A percentile compares a stretch with the other conserved stretches of the same genome.
phyloP scores from a whole-genome alignment of 2,329 filamentous ascomycete species.

The Trichoderma endophyticum region DNA sequence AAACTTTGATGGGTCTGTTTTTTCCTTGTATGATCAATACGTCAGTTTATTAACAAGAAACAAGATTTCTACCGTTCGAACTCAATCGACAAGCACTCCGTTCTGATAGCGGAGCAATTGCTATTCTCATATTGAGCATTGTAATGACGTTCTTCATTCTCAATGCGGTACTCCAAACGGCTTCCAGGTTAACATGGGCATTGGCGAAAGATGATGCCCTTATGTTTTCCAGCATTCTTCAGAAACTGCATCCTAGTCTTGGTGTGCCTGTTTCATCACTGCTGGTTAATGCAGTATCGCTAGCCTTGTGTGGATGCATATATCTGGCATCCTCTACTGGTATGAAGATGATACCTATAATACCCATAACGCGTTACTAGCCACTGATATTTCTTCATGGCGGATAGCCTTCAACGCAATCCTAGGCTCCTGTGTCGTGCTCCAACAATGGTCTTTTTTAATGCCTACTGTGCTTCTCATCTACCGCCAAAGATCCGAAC shows the following conservation, averaged over 20 bases:
- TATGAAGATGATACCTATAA: not conserved
- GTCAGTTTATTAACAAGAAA: not conserved
- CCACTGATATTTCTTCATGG: not conserved
- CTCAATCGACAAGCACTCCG: not conserved
- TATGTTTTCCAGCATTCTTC: conserved; percentile 4
- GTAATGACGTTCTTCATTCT: conserved; percentile 17
- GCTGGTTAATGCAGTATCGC: not conserved
- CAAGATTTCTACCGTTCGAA: not conserved
- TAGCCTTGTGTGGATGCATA: not conserved
- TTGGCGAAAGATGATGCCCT: conserved; percentile 22
- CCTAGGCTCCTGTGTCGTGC: not conserved
- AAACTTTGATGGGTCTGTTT: not conserved
- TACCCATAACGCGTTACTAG: not conserved
- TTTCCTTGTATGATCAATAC: not conserved
- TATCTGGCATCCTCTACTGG: not conserved
- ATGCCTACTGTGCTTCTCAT: not conserved
- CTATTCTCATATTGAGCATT: not conserved
- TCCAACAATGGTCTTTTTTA: not conserved
- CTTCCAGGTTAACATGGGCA: conserved; percentile 20
- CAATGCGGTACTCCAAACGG: conserved; percentile 20
- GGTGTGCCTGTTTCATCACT: not conserved
- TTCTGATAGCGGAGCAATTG: not conserved
- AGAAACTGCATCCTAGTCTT: not conserved
- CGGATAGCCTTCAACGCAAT: not conserved
- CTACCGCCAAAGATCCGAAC: not conserved